phyloP scores from a whole-genome alignment of 73 alveolate species.

The Halteria grandinella region DNA sequence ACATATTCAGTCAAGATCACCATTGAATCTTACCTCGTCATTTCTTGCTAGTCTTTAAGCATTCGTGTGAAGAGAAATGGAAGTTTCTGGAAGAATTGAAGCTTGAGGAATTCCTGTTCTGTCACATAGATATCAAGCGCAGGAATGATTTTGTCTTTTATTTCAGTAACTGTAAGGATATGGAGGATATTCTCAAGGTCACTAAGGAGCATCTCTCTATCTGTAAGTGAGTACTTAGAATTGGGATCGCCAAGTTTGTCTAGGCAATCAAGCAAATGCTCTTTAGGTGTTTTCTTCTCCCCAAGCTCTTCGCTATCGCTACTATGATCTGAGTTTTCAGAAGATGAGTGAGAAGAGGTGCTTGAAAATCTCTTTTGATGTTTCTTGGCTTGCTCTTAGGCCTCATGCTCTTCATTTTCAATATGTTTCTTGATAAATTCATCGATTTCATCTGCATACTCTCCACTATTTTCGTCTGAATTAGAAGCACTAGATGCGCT shows the following conservation, averaged over 20 bases:
- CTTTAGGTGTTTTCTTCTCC: slow-evolving; percentile 9
- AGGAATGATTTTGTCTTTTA: slow-evolving; percentile 16
- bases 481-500: no score
- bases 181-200: slow-evolving; percentile 49
- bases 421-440: slow-evolving; percentile 48
- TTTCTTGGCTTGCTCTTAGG: background rate
- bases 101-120: slow-evolving; percentile 47
- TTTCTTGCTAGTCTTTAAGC: background rate
- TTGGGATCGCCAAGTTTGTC: slow-evolving; percentile 15
- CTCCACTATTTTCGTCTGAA: slow-evolving; percentile 42
- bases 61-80: slow-evolving; percentile 32
- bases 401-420: slow-evolving; percentile 18
- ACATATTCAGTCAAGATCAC: slow-evolving; percentile 10
- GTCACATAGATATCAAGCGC: slow-evolving; percentile 7
- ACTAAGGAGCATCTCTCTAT: slow-evolving; percentile 46
- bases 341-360: background rate
- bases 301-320: background rate
- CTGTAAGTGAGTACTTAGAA: slow-evolving; percentile 30
- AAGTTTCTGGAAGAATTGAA: slow-evolving; percentile 40
- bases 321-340: background rate
- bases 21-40: background rate
- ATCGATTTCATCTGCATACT: slow-evolving; percentile 46
- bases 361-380: background rate
- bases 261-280: slow-evolving; percentile 9
- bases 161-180: slow-evolving; percentile 33